A percentile compares a stretch with the other conserved stretches of the same genome.
Conservation (phyloP, 176 grass and related monocot species). For the barley (Hordeum vulgare) region MorexV3_pseudomolecules_assembly NC_058520.1:536671638-536672137, state of each 20-base stretch:
- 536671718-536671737: slow-evolving; percentile 6
- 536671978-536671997: slow-evolving; percentile 88
- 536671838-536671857: slow-evolving; percentile 79
- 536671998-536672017: slow-evolving; percentile 62
- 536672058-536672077: background rate
- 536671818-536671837: slow-evolving; percentile 85
- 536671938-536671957: slow-evolving; percentile 52
- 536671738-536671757: slow-evolving; percentile 64
- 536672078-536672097: slow-evolving; percentile 21
- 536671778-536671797: slow-evolving; percentile 71
- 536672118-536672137: slow-evolving; percentile 45
- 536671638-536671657: slow-evolving; percentile 78
- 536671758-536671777: slow-evolving; percentile 78
- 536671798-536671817: slow-evolving; percentile 77
- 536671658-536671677: background rate
- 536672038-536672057: background rate
- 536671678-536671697: background rate
- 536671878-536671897: slow-evolving; percentile 5
- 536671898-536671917: slow-evolving; percentile 10
- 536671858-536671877: slow-evolving; percentile 69
- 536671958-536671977: slow-evolving; percentile 84
- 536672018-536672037: slow-evolving; percentile 65
- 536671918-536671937: slow-evolving; percentile 1
- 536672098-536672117: slow-evolving; percentile 74
- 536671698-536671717: background rate